A percentile compares a stretch with the other conserved stretches of the same genome.
Evolutionary conservation across 176 grass and related monocot genomes (phyloP).

Genomic region (Coix lacrymajobi): DNA sequence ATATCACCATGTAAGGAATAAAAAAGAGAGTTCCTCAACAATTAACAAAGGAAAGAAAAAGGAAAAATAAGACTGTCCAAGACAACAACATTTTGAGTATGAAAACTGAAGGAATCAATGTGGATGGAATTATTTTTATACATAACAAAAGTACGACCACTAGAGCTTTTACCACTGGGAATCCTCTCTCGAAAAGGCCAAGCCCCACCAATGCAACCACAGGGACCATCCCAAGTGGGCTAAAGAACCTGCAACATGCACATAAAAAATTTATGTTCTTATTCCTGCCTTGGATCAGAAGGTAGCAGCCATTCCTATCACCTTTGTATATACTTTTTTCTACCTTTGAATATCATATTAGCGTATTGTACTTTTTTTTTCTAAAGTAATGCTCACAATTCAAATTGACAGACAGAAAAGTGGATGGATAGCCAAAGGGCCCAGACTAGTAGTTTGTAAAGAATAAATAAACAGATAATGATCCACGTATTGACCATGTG

Average conservation of each 20-base stretch:
- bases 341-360: slow-evolving; percentile 16
- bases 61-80: neutral
- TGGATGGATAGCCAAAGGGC: neutral
- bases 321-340: slow-evolving; percentile 9
- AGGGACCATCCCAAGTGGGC: slow-evolving; percentile 93
- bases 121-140: neutral
- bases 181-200: slow-evolving; percentile 98
- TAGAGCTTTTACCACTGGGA: slow-evolving; percentile 75
- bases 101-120: neutral
- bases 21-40: neutral
- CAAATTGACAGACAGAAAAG: slow-evolving; percentile 37
- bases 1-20: neutral
- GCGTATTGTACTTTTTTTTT: slow-evolving; percentile 23
- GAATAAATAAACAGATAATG: slow-evolving; percentile 19
- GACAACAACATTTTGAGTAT: neutral
- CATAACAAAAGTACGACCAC: slow-evolving; percentile 34
- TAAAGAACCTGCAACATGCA: slow-evolving; percentile 87
- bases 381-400: slow-evolving; percentile 37
- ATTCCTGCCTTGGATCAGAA: slow-evolving; percentile 38
- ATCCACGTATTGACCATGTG: slow-evolving; percentile 11
- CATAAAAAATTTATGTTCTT: slow-evolving; percentile 25
- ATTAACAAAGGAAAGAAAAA: neutral
- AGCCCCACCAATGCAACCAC: slow-evolving; percentile 88
- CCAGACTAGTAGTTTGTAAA: slow-evolving; percentile 19
- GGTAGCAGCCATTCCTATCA: slow-evolving; percentile 15